Evolutionary conservation across 2,329 filamentous ascomycete species (phyloP), one percentile per base, ranked within the genome.

Genomic region (Arachnomyces sp.): DNA sequence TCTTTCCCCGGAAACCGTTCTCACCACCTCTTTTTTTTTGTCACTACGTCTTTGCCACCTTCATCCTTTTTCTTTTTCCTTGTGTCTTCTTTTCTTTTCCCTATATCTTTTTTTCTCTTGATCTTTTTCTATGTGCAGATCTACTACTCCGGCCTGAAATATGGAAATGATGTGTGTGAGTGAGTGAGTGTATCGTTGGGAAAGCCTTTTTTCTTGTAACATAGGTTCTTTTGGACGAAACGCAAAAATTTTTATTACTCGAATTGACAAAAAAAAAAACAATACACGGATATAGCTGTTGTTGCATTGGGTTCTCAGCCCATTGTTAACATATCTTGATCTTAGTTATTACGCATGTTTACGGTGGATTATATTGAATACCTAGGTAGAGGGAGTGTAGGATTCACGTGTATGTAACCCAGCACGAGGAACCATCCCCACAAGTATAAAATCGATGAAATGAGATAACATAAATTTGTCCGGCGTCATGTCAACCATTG

Each of bases 191-290:
- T 40, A 43, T 41, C 42, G 33, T 45, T 42, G 34, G 39, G 40
- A 42, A 25, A 25, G 21, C 21, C 21, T 39, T 34, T 42, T 38
- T 46, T 46, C 42, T 44, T 59, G 56, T 59, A 59, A 57, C 54
- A 58, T 59, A 59, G 51, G 53, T 58, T 57, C 48, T 52, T 25
- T 25, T 25, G 21, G 21, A 25, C 21, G 21, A 25, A 25, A 50
- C 46, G 48, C 44, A 44, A 52, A 50, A 49, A 50, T n/a, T n/a
- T 53, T 50, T 42, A 51, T 52, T 25, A 25, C 21, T 25, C 21
- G 5, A 25, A 9, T 25, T 25, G 5, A 25, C 21, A 25, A 25
- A 5, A 25, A 25, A 5, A 25, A 25, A 5, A 25, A 25, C 21
- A 25, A 25, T 9, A 25, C 21, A 25, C n/a, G n/a, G n/a, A n/a